Conservation (phyloP, 345 rosid genomes). For the Anacardium occidentale region DNA sequence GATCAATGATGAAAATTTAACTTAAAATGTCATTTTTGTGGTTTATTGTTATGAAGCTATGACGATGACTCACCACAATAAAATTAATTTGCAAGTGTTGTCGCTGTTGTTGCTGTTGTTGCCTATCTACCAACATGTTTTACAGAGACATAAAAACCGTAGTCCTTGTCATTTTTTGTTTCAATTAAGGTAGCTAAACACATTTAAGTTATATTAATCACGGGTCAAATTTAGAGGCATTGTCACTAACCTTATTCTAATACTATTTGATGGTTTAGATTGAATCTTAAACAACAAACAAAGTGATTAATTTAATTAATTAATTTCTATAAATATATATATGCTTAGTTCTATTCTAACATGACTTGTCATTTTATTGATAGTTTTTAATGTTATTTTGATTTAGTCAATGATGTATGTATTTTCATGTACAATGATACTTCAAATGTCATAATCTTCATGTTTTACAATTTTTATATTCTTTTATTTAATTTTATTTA, state of each 20-base stretch:
- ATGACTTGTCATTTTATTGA: background rate
- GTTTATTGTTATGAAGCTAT: too few species aligned
- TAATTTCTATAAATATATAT: background rate
- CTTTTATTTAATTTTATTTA: background rate
- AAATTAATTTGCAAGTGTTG: background rate
- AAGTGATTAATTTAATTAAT: background rate
- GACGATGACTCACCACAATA: background rate
- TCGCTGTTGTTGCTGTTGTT: background rate
- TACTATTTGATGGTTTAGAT: background rate
- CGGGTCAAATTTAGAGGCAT: background rate
- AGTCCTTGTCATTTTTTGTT: background rate
- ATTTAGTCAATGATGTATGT: background rate
- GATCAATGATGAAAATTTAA: too few species aligned
- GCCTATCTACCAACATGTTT: too few species aligned
- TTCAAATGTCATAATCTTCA: background rate
- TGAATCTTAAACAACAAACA: background rate
- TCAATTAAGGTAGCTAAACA: background rate
- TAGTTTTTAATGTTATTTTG: background rate
- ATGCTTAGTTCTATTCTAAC: background rate
- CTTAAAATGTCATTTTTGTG: too few species aligned
- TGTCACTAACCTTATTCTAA: background rate
- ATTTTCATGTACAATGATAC: too few species aligned
- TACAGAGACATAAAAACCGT: background rate
- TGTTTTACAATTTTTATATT: too few species aligned
- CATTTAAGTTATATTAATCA: background rate